Conservation (phyloP, 352 stramenopile species). For the Thalassiosira hispida region DNA sequence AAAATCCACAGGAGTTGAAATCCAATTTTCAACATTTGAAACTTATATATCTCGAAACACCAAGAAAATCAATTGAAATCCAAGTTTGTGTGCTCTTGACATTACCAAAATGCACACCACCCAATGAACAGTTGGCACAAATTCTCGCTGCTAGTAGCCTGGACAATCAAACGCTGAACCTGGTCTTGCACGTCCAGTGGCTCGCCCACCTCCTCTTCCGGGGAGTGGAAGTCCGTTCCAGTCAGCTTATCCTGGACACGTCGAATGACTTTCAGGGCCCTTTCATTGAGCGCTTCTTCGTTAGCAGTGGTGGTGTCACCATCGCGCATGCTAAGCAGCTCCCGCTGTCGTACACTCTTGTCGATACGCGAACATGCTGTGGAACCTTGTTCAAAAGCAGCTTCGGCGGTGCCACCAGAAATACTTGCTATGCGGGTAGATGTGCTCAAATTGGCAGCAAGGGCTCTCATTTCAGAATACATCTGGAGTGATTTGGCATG, state of each 20-base stretch:
- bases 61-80: too few species aligned
- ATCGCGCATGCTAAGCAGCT: slow-evolving; percentile 74
- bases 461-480: slow-evolving; percentile 80
- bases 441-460: slow-evolving; percentile 71
- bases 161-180: slow-evolving; percentile 97
- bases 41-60: too few species aligned
- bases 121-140: slow-evolving; percentile 99
- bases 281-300: slow-evolving; percentile 93
- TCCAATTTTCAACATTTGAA: too few species aligned
- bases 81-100: neutral
- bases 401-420: slow-evolving; percentile 56
- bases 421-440: slow-evolving; percentile 78
- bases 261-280: slow-evolving; percentile 95
- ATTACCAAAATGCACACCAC: slow-evolving; percentile 93
- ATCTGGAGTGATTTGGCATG: slow-evolving; percentile 79
- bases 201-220: slow-evolving; percentile 59
- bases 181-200: slow-evolving; percentile 90
- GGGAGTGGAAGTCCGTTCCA: slow-evolving; percentile 93
- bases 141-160: slow-evolving; percentile 98
- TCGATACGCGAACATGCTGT: slow-evolving; percentile 72
- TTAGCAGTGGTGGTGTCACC: slow-evolving; percentile 57
- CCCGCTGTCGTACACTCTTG: slow-evolving; percentile 76
- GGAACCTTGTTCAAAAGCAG: slow-evolving; percentile 57
- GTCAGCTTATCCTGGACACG: slow-evolving; percentile 99
- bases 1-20: too few species aligned